phyloP scores from a whole-genome alignment of 2,329 filamentous ascomycete genomes.

The Hypomyces rosellus region DNA sequence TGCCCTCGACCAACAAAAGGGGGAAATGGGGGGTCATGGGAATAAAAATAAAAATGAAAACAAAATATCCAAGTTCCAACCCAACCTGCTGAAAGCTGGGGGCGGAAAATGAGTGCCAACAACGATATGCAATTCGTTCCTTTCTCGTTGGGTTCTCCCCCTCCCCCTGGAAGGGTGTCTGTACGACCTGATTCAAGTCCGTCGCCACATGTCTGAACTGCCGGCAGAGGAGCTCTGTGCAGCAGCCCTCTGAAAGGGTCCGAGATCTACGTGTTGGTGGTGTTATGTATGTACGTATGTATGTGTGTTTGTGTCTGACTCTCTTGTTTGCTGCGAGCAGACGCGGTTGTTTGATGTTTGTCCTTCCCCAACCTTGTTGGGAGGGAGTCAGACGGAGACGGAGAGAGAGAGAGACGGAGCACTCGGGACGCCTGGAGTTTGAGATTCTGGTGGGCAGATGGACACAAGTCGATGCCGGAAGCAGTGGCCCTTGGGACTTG shows the following conservation, averaged over 20 bases:
- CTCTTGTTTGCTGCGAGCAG: not conserved
- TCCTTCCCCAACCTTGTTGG: not conserved
- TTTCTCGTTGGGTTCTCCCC: not conserved
- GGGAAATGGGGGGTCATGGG: not conserved
- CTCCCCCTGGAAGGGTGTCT: not conserved
- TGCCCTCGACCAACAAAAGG: slow-evolving; percentile 5
- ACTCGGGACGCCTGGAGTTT: not conserved
- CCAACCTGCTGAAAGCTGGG: too few species aligned
- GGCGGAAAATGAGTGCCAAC: not conserved
- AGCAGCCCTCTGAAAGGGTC: not conserved
- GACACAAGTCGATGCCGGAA: not conserved
- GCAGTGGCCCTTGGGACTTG: not conserved
- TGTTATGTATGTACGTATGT: too few species aligned
- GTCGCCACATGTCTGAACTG: slow-evolving; percentile 2
- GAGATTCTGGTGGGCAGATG: not conserved
- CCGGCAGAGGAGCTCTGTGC: slow-evolving; percentile 1
- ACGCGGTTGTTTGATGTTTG: not conserved
- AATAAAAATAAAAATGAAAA: not conserved
- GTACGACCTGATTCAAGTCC: too few species aligned
- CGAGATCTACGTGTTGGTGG: slow-evolving; percentile 2
- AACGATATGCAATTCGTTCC: not conserved
- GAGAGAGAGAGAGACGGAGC: not conserved
- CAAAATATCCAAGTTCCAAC: not conserved
- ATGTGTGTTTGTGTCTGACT: not conserved
- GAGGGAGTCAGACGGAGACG: not conserved